phyloP scores from a whole-genome alignment of 768 basidiomycete species.

The Sarcomyxa edulis region DNA sequence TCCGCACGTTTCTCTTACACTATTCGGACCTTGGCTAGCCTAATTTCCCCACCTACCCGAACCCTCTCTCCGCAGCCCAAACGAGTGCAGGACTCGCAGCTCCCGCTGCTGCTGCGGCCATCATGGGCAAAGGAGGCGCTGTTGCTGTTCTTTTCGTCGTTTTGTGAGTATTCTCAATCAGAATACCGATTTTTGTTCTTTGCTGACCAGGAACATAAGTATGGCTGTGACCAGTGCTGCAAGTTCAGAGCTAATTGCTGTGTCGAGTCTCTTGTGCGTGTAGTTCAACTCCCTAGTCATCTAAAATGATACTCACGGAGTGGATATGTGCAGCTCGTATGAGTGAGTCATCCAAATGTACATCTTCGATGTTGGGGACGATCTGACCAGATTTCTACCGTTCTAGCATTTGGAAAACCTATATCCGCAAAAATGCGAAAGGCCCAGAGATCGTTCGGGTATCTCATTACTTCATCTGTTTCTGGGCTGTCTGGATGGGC shows the following conservation, averaged over 20 bases:
- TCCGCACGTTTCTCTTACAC: not conserved
- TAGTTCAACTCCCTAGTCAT: conserved; percentile 1
- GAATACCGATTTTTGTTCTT: not conserved
- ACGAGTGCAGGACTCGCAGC: conserved; percentile 39
- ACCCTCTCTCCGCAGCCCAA: conserved; percentile 30
- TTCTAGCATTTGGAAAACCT: conserved; percentile 31
- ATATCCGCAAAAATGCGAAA: conserved; percentile 28
- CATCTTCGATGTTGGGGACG: no score
- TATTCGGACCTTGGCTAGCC: conserved; percentile 25
- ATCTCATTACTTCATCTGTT: conserved; percentile 34
- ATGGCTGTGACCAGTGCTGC: conserved; percentile 46
- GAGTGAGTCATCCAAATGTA: conserved; percentile 29
- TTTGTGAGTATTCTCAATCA: conserved; percentile 19
- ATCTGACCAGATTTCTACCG: not conserved
- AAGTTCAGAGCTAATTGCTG: conserved; percentile 41
- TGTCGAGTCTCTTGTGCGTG: conserved; percentile 36
- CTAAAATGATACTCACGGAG: no score
- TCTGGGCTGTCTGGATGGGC: conserved; percentile 40
- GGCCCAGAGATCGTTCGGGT: conserved; percentile 33
- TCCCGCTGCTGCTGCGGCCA: conserved; percentile 38
- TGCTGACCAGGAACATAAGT: conserved; percentile 14
- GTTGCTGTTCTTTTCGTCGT: conserved; percentile 38
- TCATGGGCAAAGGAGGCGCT: conserved; percentile 41
- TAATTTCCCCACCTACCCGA: conserved; percentile 48
- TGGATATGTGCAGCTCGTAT: conserved; percentile 34